Conservation (phyloP, 768 basidiomycete species). For the Termitomyces sp. region DNA sequence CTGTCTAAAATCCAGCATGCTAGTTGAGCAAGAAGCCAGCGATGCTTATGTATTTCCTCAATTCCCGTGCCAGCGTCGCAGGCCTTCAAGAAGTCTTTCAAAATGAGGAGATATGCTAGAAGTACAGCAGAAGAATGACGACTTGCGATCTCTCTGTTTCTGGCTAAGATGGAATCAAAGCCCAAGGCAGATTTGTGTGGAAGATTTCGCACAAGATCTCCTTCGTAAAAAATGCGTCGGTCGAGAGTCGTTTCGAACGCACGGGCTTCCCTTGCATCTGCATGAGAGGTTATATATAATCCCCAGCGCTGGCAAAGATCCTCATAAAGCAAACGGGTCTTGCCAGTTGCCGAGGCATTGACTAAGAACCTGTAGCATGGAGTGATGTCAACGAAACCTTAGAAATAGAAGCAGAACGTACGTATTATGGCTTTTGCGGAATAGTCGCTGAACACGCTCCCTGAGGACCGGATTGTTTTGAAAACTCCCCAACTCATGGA, state of each 20-base stretch:
- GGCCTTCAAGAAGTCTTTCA: neutral
- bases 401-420: neutral
- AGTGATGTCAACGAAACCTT: neutral
- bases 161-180: neutral
- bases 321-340: conserved; percentile 1
- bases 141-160: neutral
- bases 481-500: conserved; percentile 4
- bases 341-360: conserved; percentile 6
- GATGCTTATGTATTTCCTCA: neutral
- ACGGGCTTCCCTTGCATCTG: conserved; percentile 1
- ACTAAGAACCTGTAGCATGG: neutral
- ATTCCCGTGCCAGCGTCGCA: neutral
- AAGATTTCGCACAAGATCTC: neutral
- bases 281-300: neutral
- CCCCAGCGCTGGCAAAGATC: neutral
- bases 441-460: neutral
- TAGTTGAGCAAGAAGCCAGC: conserved; percentile 2
- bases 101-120: conserved; percentile 1
- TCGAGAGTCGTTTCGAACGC: neutral
- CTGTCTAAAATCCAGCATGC: neutral
- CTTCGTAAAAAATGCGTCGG: neutral
- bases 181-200: neutral
- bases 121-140: neutral
- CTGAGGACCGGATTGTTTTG: neutral
- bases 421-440: neutral